Evolutionary conservation across 164 flowering plant genomes (phyloP).

Genomic region (Houttuynia cordata): DNA sequence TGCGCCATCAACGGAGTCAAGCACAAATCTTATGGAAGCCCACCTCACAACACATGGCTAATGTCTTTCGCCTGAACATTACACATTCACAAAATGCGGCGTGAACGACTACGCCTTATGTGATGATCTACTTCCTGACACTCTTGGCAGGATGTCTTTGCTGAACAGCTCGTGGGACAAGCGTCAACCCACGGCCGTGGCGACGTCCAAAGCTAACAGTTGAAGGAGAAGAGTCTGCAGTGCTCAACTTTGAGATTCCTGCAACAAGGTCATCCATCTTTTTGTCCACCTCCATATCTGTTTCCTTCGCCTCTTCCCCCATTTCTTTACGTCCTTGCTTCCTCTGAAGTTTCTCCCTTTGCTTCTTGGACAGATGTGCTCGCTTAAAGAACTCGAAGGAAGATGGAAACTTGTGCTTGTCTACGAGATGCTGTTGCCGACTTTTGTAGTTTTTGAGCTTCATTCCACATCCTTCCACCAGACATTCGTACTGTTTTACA

Average conservation of each 20-base stretch:
- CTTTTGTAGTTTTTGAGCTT: conserved; percentile 77
- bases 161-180: conserved; percentile 61
- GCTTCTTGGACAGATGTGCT: conserved; percentile 61
- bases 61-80: no score
- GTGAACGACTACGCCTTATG: no score
- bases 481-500: conserved; percentile 73
- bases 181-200: conserved; percentile 56
- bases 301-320: conserved; percentile 16
- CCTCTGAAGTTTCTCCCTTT: conserved; percentile 42
- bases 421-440: conserved; percentile 82
- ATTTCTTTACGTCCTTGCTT: conserved; percentile 21
- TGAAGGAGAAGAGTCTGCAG: conserved; percentile 68
- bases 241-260: conserved; percentile 67
- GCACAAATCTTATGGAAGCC: no score
- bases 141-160: conserved; percentile 9
- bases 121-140: not conserved
- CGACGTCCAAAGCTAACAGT: conserved; percentile 79
- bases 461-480: conserved; percentile 78
- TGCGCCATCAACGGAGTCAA: no score
- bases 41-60: no score
- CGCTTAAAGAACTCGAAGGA: conserved; percentile 82
- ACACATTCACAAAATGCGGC: no score
- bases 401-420: conserved; percentile 76
- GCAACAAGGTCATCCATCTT: conserved; percentile 51
- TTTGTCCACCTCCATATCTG: conserved; percentile 64